Base-by-base conservation (phyloP, 2,329 filamentous ascomycete species). In the Colletotrichum somersetense region DNA sequence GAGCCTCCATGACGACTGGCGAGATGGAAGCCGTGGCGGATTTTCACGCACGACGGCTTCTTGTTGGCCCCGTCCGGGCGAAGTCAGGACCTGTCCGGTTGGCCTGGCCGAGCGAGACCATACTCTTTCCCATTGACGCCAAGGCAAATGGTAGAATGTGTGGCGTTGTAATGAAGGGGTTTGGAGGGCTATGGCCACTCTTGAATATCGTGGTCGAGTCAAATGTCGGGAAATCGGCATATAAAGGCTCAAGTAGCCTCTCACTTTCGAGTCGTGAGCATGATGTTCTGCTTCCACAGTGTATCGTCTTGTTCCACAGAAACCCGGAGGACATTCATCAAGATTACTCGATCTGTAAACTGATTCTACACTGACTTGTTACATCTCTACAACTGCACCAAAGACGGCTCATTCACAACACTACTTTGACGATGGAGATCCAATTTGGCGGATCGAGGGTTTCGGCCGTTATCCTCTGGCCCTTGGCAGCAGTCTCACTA, bases 381-480 rank as follows among this genome's bases (percentile, higher is more conserved):
- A 18, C 44, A 20, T 3, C 26, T 18, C 16, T 16, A 55, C 18
- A 11, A 23, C 11, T 18, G n/a, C 5, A 30, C 10, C 11, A 38
- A 20, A 46, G 14, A 3, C 14, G 30, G 20, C 33, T 7, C 35
- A 40, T 2, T 40, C 38, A 44, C 12, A 14, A 5, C 26, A 40
- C 58, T 5, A 48, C 26, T 5, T 59, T 56, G n/a, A 16, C 33
- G 30, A 42, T 40, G 52, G 59, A 44, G 11, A 42, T 57, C 5
- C 66, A 69, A n/a, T 18, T 14, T 16, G 18, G n/a, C 46, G 63
- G 59, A 48, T 48, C 38, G 26, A 55, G 59, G 40, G 46, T 65
- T 53, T 64, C 69, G 26, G 44, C 53, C 33, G 23, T 65, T 11
- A 56, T 72, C 16, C 33, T 72, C 18, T 72, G 69, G 69, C 69